Percentiles rank a stretch among this genome's conserved stretches.
Evolutionary conservation across 805 yeast genomes (phyloP).

Genomic region (Wickerhamiella vanderwaltii): DNA sequence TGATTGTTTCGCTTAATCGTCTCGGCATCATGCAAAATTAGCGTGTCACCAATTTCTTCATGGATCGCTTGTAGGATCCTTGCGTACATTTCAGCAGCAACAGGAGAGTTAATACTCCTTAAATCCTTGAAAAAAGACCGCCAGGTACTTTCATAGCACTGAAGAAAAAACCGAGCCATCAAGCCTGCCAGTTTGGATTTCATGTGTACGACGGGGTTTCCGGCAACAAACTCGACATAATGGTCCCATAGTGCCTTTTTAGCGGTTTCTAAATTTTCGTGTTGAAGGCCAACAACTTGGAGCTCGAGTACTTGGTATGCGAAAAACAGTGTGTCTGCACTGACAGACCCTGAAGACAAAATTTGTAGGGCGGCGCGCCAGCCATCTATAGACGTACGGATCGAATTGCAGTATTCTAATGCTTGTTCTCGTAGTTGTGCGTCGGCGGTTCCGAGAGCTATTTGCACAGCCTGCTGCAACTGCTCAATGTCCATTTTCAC

Average conservation of each 20-base stretch:
- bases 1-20: constrained; percentile 51
- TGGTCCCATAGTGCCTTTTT: constrained; percentile 39
- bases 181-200: constrained; percentile 49
- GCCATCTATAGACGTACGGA: constrained; percentile 35
- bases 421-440: constrained; percentile 44
- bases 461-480: constrained; percentile 77
- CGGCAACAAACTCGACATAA: constrained; percentile 27
- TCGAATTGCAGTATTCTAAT: constrained; percentile 33
- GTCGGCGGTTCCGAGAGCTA: constrained; percentile 62
- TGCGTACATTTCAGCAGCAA: constrained; percentile 57
- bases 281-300: constrained; percentile 34
- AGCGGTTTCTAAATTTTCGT: constrained; percentile 36
- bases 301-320: constrained; percentile 58
- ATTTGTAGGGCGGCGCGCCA: constrained; percentile 37
- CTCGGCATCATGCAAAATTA: constrained; percentile 53
- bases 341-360: constrained; percentile 29
- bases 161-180: constrained; percentile 40
- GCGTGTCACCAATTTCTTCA: constrained; percentile 85
- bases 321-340: constrained; percentile 51
- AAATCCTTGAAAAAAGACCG: constrained; percentile 41
- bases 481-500: constrained; percentile 31
- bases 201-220: constrained; percentile 30
- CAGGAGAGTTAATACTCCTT: constrained; percentile 28
- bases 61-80: constrained; percentile 68
- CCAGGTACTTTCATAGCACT: constrained; percentile 39